These are phyloP conservation scores for Asclepias syriaca DNA, from an alignment of 257 asterid species.

Conservation along the genomic window DNA sequence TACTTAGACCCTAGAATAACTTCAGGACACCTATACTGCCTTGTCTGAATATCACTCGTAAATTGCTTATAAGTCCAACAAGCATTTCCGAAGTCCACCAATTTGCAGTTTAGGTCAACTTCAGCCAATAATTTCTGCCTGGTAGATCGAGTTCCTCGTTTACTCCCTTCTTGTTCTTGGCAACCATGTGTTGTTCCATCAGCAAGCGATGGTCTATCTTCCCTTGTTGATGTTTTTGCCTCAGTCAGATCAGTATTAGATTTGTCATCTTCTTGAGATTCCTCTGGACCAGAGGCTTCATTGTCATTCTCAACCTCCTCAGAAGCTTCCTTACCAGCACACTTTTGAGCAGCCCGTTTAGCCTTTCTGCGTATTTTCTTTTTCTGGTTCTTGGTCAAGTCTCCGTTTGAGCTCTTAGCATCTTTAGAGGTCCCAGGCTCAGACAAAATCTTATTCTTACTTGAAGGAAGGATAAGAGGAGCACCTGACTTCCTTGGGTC, in stretches of 20 bases:
- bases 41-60: conserved; percentile 88
- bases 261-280: conserved; percentile 42
- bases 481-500: conserved; percentile 64
- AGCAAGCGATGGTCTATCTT: conserved; percentile 24
- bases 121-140: conserved; percentile 75
- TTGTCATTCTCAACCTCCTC: conserved; percentile 50
- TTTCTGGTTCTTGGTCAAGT: conserved; percentile 84
- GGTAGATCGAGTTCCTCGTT: conserved; percentile 65
- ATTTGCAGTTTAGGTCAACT: conserved; percentile 78
- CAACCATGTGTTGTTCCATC: conserved; percentile 33
- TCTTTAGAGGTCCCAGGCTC: conserved; percentile 56
- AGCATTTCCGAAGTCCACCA: conserved; percentile 97
- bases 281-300: conserved; percentile 58
- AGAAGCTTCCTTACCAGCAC: conserved; percentile 46
- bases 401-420: conserved; percentile 45
- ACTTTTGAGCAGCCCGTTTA: conserved; percentile 69
- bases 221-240: conserved; percentile 33
- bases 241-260: conserved; percentile 32
- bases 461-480: conserved; percentile 57
- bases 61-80: conserved; percentile 96
- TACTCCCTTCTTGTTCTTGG: conserved; percentile 43
- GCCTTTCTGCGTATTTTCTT: conserved; percentile 73
- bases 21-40: conserved; percentile 97
- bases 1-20: conserved; percentile 90
- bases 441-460: conserved; percentile 44